Evolutionary conservation across 306 rosid species (phyloP).

Genomic region (Astragalus glycyphyllos): DNA sequence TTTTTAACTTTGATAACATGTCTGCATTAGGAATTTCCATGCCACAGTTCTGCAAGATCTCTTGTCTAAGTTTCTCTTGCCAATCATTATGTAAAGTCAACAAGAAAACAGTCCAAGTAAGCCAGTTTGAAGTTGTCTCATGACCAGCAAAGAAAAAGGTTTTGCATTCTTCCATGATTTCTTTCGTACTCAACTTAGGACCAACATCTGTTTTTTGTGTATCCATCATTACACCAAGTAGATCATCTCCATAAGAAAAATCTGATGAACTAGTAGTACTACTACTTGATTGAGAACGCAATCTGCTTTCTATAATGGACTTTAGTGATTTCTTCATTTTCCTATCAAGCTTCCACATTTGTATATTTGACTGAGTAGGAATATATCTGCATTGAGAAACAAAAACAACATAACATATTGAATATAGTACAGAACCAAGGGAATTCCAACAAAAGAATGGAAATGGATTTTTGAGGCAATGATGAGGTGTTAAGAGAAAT

Average conservation of each 20-base stretch:
- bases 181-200: slow-evolving; percentile 35
- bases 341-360: slow-evolving; percentile 46
- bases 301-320: slow-evolving; percentile 42
- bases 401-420: too few relatives aligned
- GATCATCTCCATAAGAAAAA: slow-evolving; percentile 40
- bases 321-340: slow-evolving; percentile 35
- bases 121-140: slow-evolving; percentile 48
- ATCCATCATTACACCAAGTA: slow-evolving; percentile 43
- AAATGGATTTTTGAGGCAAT: too few relatives aligned
- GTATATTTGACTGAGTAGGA: slow-evolving; percentile 42
- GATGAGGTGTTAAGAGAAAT: too few relatives aligned
- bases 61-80: slow-evolving; percentile 49
- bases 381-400: slow-evolving; percentile 37
- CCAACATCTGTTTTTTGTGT: slow-evolving; percentile 11
- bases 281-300: neutral
- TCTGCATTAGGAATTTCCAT: slow-evolving; percentile 38
- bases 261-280: neutral
- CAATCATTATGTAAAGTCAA: slow-evolving; percentile 37
- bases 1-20: slow-evolving; percentile 40
- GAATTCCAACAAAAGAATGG: too few relatives aligned
- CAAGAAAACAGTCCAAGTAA: slow-evolving; percentile 42
- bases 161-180: slow-evolving; percentile 47
- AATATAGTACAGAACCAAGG: too few relatives aligned
- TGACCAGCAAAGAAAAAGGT: slow-evolving; percentile 51
- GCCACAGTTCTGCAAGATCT: slow-evolving; percentile 39